Conservation (phyloP, 2,329 filamentous ascomycete genomes). For the Fusarium dimerum region DNA sequence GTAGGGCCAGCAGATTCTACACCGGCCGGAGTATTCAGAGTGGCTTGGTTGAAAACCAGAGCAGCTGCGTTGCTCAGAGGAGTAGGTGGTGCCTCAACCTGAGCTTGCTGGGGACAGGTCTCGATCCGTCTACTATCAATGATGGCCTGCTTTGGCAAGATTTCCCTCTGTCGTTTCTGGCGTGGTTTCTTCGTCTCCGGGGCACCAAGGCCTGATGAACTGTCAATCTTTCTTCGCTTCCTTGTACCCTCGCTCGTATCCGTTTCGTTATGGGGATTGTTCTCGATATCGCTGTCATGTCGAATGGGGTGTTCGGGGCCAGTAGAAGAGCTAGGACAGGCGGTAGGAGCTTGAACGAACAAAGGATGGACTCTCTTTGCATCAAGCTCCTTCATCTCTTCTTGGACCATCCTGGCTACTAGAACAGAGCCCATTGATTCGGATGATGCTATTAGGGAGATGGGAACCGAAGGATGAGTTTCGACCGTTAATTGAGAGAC, state of each 20-base stretch:
- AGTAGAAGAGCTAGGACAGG: conserved; percentile 6
- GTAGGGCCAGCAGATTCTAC: conserved; percentile 13
- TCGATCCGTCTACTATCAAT: conserved; percentile 8
- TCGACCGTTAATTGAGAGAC: no score
- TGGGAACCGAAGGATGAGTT: no score
- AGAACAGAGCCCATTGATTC: conserved; percentile 45
- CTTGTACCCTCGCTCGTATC: conserved; percentile 35
- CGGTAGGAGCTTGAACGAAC: conserved; percentile 40
- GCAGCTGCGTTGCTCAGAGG: conserved; percentile 15
- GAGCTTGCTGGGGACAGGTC: conserved; percentile 1
- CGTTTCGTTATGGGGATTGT: conserved; percentile 6
- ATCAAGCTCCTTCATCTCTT: conserved; percentile 36
- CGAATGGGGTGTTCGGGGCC: background rate
- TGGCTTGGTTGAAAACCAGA: conserved; percentile 2
- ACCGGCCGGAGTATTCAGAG: conserved; percentile 4
- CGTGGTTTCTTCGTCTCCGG: conserved; percentile 30
- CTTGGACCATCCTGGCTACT: conserved; percentile 47
- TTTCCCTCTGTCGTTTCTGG: conserved; percentile 23
- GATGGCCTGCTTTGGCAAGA: conserved; percentile 5
- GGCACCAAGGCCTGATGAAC: conserved; percentile 21
- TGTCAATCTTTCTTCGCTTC: conserved; percentile 47
- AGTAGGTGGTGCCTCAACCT: conserved; percentile 11
- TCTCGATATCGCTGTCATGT: conserved; percentile 2
- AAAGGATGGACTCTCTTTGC: conserved; percentile 57
- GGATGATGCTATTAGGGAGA: conserved; percentile 9